Base-by-base conservation (phyloP, 2,329 filamentous ascomycete genomes). In the Gnomoniopsis smithogilvyi region DNA sequence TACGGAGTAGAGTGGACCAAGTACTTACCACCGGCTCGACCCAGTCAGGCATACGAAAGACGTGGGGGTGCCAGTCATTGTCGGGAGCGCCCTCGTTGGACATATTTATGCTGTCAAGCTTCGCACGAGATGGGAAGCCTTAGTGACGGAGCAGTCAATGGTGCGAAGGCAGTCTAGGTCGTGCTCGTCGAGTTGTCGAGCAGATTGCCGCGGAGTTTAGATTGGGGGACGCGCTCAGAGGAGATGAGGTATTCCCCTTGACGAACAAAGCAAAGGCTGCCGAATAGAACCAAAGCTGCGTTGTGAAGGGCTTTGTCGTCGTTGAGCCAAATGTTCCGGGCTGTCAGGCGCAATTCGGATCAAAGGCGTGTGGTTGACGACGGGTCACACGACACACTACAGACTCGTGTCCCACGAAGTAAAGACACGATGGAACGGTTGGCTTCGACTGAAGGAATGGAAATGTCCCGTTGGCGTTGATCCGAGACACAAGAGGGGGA, bases 21-120 rank as follows among this genome's bases (percentile, higher is more conserved):
- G 11, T 45, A 60, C 70, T 55, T 65, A 72, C 70, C 47, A 72
- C 67, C 6, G 70, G 68, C 58, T 72, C 70, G 54, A 72, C 66
- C 67, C 69, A 72, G 57, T 71, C 69, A 14, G 70, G 70, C 63
- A 71, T 67, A 45, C 68, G 67, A 43, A 63, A 65, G 52, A 60
- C 62, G 43, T 64, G 61, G 33, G 60, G 60, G 41, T 62, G 60
- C 60, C 60, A 62, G 52, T 62, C 60, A 49, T 56, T 48, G 45
- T 48, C 36, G 11, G 56, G 51, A 26, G n/a, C 21, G 50, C 48
- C 60, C 53, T 45, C 33, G 56, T 21, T 41, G 6, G 52, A 36
- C 60, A 62, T 62, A 0, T 38, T 56, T 10, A 15, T 21, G 21
- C 38, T 12, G 53, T 26, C 3, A 45, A 24, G n/a, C 6, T 19